Base-by-base conservation (phyloP, 129 eudicot species). In the Artemisia argyi region DNA sequence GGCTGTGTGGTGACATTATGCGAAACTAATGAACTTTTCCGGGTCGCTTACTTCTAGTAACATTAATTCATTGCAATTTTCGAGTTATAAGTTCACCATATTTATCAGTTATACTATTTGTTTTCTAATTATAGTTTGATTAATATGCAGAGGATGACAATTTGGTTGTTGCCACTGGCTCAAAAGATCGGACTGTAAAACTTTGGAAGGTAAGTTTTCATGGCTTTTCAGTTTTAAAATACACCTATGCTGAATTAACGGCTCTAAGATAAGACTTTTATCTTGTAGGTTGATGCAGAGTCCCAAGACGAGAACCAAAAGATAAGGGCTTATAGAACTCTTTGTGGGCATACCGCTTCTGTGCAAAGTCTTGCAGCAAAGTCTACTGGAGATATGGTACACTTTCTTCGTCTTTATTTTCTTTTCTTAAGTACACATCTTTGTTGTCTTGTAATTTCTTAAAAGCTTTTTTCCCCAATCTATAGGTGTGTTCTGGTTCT, bases 291-390 rank as follows among this genome's bases (percentile, higher is more conserved):
- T 82, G 88, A 80, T 83, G 81, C 83, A 68, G 91, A 83, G 48
- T 57, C 84, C 64, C 14, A 39, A 14, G 86, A 76, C 59, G 80
- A 81, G 46, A 81, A 89, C 48, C 69, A 64, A 51, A 90, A 66
- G 79, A 66, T 90, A 64, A 76, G 66, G 73, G 85, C 99, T 6
- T 90, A 48, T 78, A 88, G 86, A 79, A 86, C 85, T 79, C 83
- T 94, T 49, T 84, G 84, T 49, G 96, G 98, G 26, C 97, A 94
- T 86, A 82, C 68, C 60, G 96, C 93, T 75, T 83, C 98, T 55
- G 90, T 94, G 51, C 91, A 90, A 79, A 80, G 89, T 69, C 72
- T 94, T 72, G 86, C 91, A 66, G 85, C 89, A 76, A 81, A 90
- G 58, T 85, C 96, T 49, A 72, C 78, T 7, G 96, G 94, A 65